Percentiles rank a stretch among this genome's conserved stretches.
phyloP scores from a whole-genome alignment of 1,284 basidiomycete species.

The Takashimella koratensis region DNA sequence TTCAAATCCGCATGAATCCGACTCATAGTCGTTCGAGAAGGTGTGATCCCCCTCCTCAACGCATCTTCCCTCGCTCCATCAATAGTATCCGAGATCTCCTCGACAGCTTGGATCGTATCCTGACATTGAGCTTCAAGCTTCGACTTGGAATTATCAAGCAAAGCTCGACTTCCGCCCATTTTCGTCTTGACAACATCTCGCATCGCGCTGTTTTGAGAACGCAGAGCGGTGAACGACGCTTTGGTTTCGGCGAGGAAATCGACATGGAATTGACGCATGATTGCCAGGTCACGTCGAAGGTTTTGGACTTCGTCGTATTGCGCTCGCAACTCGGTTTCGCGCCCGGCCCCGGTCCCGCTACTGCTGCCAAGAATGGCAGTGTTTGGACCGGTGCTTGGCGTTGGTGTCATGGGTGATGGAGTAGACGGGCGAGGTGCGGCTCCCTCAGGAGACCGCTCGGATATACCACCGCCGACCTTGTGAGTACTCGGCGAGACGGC shows the following conservation, averaged over 20 bases:
- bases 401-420: too few species aligned
- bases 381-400: neutral
- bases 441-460: neutral
- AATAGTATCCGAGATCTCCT: constrained; percentile 88
- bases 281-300: constrained; percentile 84
- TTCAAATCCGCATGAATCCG: constrained; percentile 71
- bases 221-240: constrained; percentile 69
- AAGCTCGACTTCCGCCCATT: constrained; percentile 79
- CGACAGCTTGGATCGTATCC: constrained; percentile 85
- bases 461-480: neutral
- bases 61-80: constrained; percentile 91
- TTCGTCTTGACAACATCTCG: constrained; percentile 76
- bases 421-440: neutral
- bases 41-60: constrained; percentile 79
- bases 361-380: neutral
- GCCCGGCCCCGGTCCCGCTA: too few species aligned
- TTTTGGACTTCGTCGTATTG: constrained; percentile 94
- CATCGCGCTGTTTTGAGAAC: constrained; percentile 78
- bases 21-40: constrained; percentile 69
- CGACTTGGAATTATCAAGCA: constrained; percentile 86
- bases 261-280: constrained; percentile 89
- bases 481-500: constrained; percentile 16
- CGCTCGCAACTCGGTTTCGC: constrained; percentile 65
- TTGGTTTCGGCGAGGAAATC: constrained; percentile 91
- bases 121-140: constrained; percentile 85